Base-by-base conservation (phyloP, 169 alveolate genomes). In the Toxoplasma gondii region DNA sequence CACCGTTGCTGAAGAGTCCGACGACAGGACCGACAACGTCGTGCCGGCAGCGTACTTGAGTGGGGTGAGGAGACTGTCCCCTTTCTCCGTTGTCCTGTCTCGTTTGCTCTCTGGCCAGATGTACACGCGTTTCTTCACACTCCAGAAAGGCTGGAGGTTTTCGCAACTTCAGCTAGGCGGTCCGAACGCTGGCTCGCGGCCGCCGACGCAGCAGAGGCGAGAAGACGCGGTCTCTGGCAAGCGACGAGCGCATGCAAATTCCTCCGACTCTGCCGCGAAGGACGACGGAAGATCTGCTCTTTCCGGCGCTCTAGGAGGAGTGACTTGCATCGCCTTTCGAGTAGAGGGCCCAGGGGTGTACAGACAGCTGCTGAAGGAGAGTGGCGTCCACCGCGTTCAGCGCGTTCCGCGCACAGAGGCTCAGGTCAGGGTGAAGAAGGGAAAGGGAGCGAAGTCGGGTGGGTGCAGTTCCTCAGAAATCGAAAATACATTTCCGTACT, bases 331-430 rank as follows among this genome's bases (percentile, higher is more conserved):
- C 24, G 67, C 90, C 12, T 82, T 82, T 39, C 90, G 67, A 36
- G 64, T 82, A 19, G 69, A 82, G 38, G 92, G 92, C 43, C 81
- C 70, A 9, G 44, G 80, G 27, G 70, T 29, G 39, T 53, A 49
- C 45, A 22, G 70, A 31, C 80, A 34, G 44, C 64, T 88, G 53
- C 58, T 88, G 84, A 43, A 29, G 83, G 92, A 54, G 58, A 29
- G 69, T 17, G 98, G 98, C 24, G 98, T 97, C n/a, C 93, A 90
- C 38, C 58, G 93, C 29, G 93, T 90, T 31, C 93, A 90, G 88
- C 58, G 93, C 0, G 93, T 90, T 1, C 93, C 93, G 10, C 58
- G n/a, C 70, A 90, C 93, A 4, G 93, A 90, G 34, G 31, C 88
- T 41, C 93, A 90, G 88, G 93, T 70, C 43, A 67, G 22, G 58